Evolutionary conservation across 225 moss, liverwort and hornwort genomes (phyloP), one percentile per base, ranked within the genome.

Genomic region (Straminergon stramineum): DNA sequence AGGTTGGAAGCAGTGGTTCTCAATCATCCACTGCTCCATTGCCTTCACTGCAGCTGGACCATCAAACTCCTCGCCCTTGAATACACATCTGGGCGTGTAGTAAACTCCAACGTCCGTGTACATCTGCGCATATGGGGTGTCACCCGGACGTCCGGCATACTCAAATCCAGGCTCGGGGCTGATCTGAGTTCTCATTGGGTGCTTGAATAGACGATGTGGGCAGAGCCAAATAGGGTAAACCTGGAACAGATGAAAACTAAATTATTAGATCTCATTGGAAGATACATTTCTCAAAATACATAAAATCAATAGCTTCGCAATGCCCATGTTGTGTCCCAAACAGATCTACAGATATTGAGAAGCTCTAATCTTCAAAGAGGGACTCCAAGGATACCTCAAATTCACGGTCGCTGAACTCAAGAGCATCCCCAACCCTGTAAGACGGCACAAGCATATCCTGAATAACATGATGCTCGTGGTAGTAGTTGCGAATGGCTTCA

Each of bases 401-500:
- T 88, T 93, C 97, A 11, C 90, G 92, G 90, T 99, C 97, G 58
- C 92, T 89, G 90, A 97, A 97, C 90, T 97, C 99, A n/a, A 99
- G 94, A 30, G 96, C 97, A 51, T 97, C 97, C 28, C 96, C 96
- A 79, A 99, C 97, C 92, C 60, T 96, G 94, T 90, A 96, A 14
- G 97, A 90, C 58, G 99, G 99, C 71, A 99, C 92, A 62, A 99
- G 94, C 95, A 99, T 97, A 78, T 99, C 99, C 90, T 99, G 99
- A 87, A 99, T 99, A n/a, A 99, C 92, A 83, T 99, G 99, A 60
- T 95, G 95, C 93, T 99, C 99, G 51, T 99, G 99, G 87, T 99
- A 99, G 88, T 99, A 99, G 84, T 99, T 97, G 71, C 99, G 99
- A 83, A 99, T 97, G 24, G 97, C 94, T 23, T 97, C 99, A 80